Evolutionary conservation across 176 grass and related monocot species (phyloP).

Genomic region (Alloteropsis semialata): DNA sequence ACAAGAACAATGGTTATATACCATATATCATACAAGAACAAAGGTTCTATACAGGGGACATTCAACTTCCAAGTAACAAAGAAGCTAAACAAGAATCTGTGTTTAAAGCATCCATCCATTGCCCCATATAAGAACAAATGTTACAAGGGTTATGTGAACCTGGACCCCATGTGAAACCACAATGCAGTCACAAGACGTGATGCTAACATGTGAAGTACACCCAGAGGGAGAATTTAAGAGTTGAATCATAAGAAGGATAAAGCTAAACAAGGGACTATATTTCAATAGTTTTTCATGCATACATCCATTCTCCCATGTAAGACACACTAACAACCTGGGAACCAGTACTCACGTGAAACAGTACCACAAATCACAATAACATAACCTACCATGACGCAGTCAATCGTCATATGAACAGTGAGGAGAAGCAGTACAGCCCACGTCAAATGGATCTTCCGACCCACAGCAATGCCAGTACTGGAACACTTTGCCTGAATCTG

Average conservation of each 20-base stretch:
- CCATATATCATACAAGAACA: no score
- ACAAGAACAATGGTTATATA: not conserved
- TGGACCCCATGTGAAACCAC: not conserved
- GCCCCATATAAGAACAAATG: not conserved
- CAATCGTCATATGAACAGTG: slow-evolving; percentile 89
- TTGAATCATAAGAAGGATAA: not conserved
- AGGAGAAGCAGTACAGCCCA: slow-evolving; percentile 74
- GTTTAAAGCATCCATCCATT: not conserved
- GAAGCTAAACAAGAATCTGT: not conserved
- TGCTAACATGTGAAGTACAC: not conserved
- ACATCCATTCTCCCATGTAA: not conserved
- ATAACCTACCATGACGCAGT: not conserved
- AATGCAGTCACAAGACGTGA: not conserved
- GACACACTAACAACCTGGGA: not conserved
- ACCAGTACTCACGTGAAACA: not conserved
- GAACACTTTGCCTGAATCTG: slow-evolving; percentile 74
- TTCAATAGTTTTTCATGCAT: not conserved
- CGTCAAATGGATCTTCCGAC: slow-evolving; percentile 80
- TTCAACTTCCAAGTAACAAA: not conserved
- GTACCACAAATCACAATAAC: not conserved
- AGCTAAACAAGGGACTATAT: not conserved
- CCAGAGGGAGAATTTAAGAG: not conserved
- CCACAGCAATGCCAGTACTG: slow-evolving; percentile 99
- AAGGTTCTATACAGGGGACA: not conserved
- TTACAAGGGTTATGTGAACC: not conserved